Evolutionary conservation across 306 rosid genomes (phyloP).

Genomic region (Rosa chinensis): DNA sequence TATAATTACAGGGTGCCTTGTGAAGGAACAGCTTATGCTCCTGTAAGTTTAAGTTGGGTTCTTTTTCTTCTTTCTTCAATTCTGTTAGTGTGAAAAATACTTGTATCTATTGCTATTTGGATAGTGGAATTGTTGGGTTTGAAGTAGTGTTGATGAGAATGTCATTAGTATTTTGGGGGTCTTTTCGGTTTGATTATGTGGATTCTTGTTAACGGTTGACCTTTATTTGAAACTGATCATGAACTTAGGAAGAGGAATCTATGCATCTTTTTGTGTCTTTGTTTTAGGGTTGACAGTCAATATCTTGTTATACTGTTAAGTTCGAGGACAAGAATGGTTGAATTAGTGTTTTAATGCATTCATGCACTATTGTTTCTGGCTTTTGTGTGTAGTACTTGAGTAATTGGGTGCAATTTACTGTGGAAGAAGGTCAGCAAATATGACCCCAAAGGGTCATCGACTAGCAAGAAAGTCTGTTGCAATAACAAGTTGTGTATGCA

Average conservation of each 20-base stretch:
- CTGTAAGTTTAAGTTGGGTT: slow-evolving; percentile 36
- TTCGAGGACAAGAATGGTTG: neutral
- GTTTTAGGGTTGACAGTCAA: neutral
- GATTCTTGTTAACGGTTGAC: neutral
- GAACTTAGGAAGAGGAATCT: neutral
- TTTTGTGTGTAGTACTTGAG: neutral
- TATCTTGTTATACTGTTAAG: neutral
- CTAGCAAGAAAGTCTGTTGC: slow-evolving; percentile 80
- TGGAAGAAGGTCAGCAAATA: slow-evolving; percentile 75
- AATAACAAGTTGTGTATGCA: slow-evolving; percentile 60
- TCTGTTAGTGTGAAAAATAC: neutral
- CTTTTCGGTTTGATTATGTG: neutral
- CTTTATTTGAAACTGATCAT: slow-evolving; percentile 1
- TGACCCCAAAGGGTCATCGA: slow-evolving; percentile 73
- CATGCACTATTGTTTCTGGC: neutral
- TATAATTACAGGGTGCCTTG: no score
- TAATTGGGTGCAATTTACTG: neutral
- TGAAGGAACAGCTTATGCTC: slow-evolving; percentile 58
- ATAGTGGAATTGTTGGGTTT: neutral
- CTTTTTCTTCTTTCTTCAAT: neutral
- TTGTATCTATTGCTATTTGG: neutral
- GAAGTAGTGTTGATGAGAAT: neutral
- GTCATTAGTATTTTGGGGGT: neutral
- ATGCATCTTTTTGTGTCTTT: neutral
- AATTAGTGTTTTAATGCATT: neutral